Conservation (phyloP, 495 filamentous ascomycete species). For the Penicillium simplicissimum region DNA sequence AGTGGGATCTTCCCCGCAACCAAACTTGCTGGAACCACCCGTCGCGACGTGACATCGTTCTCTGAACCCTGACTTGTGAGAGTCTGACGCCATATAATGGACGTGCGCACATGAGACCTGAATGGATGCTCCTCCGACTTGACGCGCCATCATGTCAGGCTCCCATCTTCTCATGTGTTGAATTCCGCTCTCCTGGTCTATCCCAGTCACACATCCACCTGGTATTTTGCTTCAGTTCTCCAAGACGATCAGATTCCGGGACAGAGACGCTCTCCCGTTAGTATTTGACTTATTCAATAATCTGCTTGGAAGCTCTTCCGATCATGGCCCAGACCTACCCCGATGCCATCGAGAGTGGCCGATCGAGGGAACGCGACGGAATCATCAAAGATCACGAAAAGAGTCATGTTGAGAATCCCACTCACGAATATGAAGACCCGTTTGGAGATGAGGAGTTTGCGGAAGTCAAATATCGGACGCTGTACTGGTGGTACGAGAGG, state of each 20-base stretch:
- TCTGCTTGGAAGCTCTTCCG: neutral
- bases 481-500: slow-evolving; percentile 36
- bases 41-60: neutral
- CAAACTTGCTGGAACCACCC: neutral
- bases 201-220: neutral
- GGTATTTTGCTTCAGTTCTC: neutral
- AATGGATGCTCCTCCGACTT: neutral
- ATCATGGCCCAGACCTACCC: neutral
- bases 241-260: neutral
- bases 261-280: neutral
- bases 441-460: slow-evolving; percentile 30
- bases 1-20: neutral
- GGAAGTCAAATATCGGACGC: slow-evolving; percentile 35
- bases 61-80: neutral
- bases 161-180: neutral
- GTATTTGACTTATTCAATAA: neutral
- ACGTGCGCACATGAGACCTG: neutral
- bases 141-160: neutral
- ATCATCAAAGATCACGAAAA: neutral
- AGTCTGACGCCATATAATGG: neutral
- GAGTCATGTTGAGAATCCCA: neutral
- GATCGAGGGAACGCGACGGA: neutral
- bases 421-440: slow-evolving; percentile 18
- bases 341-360: neutral
- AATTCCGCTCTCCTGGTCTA: neutral